These are phyloP conservation scores for Penicillium crustosum DNA, from an alignment of 2,329 filamentous ascomycete genomes.

Conservation along the genomic window DNA sequence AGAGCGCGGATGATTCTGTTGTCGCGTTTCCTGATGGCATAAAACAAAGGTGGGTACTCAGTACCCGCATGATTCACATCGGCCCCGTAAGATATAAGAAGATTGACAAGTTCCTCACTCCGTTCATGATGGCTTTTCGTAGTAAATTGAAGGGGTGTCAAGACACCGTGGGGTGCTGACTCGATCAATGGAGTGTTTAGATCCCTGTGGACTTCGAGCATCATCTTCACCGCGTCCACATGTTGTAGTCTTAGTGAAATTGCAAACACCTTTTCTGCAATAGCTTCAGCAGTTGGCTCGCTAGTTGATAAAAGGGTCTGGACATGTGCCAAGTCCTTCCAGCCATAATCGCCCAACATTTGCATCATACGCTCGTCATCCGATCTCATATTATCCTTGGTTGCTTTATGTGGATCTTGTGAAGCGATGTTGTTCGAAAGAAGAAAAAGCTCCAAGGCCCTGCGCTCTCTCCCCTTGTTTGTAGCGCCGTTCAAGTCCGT, in stretches of 20 bases:
- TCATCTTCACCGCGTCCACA: slow-evolving; percentile 2
- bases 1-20: not conserved
- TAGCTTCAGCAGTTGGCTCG: slow-evolving; percentile 20
- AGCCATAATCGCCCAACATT: not conserved
- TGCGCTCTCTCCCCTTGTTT: not conserved
- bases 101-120: slow-evolving; percentile 1
- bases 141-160: not conserved
- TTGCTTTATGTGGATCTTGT: not conserved
- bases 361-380: not conserved
- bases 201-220: not conserved
- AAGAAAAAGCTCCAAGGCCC: slow-evolving; percentile 7
- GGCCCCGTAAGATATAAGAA: slow-evolving; percentile 13
- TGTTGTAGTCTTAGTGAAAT: slow-evolving; percentile 2
- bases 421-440: slow-evolving; percentile 17
- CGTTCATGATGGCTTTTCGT: not conserved
- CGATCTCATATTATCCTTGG: not conserved
- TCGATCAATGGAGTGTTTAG: not conserved
- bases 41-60: slow-evolving; percentile 1
- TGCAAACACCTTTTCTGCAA: slow-evolving; percentile 14
- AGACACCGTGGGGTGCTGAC: not conserved
- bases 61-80: slow-evolving; percentile 10
- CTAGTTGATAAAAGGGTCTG: slow-evolving; percentile 1
- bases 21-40: not conserved
- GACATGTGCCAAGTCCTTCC: not conserved
- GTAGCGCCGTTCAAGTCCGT: slow-evolving; percentile 1